Evolutionary conservation across 1,284 basidiomycete genomes (phyloP).

Genomic region (Exsudoporus floridanus): DNA sequence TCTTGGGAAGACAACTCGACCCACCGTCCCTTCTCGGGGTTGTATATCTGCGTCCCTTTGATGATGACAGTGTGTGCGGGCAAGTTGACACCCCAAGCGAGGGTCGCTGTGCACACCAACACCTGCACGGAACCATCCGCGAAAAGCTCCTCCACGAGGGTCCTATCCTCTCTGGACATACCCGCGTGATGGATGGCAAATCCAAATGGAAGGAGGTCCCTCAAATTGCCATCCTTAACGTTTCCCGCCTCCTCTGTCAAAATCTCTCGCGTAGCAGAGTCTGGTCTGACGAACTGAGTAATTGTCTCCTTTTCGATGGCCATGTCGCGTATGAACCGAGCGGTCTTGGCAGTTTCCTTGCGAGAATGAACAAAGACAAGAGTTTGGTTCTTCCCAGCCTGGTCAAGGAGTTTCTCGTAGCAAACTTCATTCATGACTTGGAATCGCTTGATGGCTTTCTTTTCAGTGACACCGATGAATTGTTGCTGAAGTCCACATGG

Average conservation of each 20-base stretch:
- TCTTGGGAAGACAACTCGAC: slow-evolving; percentile 95
- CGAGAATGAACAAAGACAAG: slow-evolving; percentile 98
- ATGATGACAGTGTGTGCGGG: slow-evolving; percentile 99
- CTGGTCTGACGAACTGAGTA: slow-evolving; percentile 91
- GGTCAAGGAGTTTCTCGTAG: slow-evolving; percentile 97
- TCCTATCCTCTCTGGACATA: slow-evolving; percentile 93
- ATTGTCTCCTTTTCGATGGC: slow-evolving; percentile 97
- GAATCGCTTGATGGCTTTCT: slow-evolving; percentile 98
- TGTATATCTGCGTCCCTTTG: slow-evolving; percentile 99
- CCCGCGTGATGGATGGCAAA: slow-evolving; percentile 99
- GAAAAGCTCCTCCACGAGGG: slow-evolving; percentile 93
- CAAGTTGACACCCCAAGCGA: slow-evolving; percentile 99
- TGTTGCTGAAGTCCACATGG: slow-evolving; percentile 93
- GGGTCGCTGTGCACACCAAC: slow-evolving; percentile 94
- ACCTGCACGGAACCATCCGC: slow-evolving; percentile 92
- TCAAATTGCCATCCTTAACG: slow-evolving; percentile 82
- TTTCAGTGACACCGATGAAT: slow-evolving; percentile 97
- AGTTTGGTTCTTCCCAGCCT: slow-evolving; percentile 88
- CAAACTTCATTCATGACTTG: slow-evolving; percentile 99
- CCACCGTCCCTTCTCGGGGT: slow-evolving; percentile 98
- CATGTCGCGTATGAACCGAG: slow-evolving; percentile 91
- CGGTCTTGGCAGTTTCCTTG: slow-evolving; percentile 94
- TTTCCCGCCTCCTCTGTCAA: slow-evolving; percentile 82
- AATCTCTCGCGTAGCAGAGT: slow-evolving; percentile 86
- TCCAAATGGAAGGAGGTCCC: slow-evolving; percentile 93